phyloP scores from a whole-genome alignment of 805 yeast species.

The Kodamaea kakaduensis region DNA sequence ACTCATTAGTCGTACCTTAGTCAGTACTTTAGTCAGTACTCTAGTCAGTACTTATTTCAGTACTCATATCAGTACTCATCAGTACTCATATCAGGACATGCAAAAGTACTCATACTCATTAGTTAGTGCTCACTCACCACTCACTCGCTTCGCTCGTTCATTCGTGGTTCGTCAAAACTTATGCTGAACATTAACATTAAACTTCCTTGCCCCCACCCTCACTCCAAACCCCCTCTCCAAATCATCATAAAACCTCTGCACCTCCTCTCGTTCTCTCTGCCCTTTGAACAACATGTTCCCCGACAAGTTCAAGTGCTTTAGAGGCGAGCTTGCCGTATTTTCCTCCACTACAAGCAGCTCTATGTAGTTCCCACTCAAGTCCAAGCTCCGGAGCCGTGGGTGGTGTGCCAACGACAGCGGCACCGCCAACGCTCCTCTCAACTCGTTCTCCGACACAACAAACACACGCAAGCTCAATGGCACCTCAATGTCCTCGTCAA shows the following conservation, averaged over 20 bases:
- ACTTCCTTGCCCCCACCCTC: slow-evolving; percentile 17
- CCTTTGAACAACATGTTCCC: slow-evolving; percentile 9
- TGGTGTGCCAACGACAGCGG: slow-evolving; percentile 14
- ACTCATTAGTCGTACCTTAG: no score
- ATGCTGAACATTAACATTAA: slow-evolving; percentile 27
- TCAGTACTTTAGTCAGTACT: no score
- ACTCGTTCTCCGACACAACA: slow-evolving; percentile 11
- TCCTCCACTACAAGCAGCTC: slow-evolving; percentile 9
- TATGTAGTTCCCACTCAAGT: slow-evolving; percentile 19
- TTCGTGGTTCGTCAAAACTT: no score
- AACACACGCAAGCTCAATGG: slow-evolving; percentile 8
- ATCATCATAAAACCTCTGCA: slow-evolving; percentile 21
- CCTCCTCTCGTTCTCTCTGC: slow-evolving; percentile 9
- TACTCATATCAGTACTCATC: no score
- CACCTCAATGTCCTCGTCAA: slow-evolving; percentile 8
- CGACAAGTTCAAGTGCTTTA: slow-evolving; percentile 14
- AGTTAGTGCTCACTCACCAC: no score
- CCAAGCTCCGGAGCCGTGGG: slow-evolving; percentile 10
- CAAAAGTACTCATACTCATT: no score
- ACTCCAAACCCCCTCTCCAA: slow-evolving; percentile 22
- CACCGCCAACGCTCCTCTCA: slow-evolving; percentile 13
- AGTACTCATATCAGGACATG: no score
- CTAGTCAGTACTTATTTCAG: no score
- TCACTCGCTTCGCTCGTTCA: no score
- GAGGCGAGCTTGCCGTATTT: slow-evolving; percentile 10